These are phyloP conservation scores for Aphanomyces euteiches DNA, from an alignment of 352 stramenopile genomes.

Conservation along the genomic window DNA sequence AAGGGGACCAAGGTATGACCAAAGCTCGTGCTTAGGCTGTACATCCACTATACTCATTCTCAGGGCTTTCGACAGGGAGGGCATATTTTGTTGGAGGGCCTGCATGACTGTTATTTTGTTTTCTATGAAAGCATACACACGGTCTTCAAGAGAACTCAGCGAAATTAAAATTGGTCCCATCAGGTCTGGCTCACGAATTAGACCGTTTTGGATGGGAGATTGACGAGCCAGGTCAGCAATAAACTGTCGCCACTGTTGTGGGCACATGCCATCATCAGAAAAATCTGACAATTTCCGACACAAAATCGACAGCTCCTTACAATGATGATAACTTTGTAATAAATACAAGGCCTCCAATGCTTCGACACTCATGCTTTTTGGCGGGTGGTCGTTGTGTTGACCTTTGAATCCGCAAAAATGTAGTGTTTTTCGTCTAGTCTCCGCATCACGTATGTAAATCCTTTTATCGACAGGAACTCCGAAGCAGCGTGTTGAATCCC, in stretches of 20 bases:
- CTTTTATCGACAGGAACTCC: not conserved
- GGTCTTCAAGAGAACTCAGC: not conserved
- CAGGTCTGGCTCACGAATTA: not conserved
- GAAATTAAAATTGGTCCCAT: not conserved
- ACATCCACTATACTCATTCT: not conserved
- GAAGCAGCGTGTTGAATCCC: not conserved
- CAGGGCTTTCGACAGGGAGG: not conserved
- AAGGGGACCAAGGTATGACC: not conserved
- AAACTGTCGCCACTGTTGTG: not conserved
- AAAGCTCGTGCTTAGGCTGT: not conserved
- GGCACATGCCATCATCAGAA: not conserved
- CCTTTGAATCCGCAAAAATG: not conserved
- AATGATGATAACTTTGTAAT: too few species aligned
- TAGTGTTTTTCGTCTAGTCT: not conserved
- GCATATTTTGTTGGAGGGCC: not conserved
- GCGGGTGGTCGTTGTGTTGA: too few species aligned
- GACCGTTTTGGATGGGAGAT: not conserved
- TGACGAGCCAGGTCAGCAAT: not conserved
- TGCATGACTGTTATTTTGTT: not conserved
- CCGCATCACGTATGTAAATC: not conserved
- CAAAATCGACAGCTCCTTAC: too few species aligned
- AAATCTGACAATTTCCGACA: too few species aligned
- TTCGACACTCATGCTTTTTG: too few species aligned
- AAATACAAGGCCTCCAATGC: too few species aligned
- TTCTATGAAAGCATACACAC: not conserved